These are phyloP conservation scores for Kuraishia floccosa DNA, from an alignment of 805 yeast species.

Conservation along the genomic window DNA sequence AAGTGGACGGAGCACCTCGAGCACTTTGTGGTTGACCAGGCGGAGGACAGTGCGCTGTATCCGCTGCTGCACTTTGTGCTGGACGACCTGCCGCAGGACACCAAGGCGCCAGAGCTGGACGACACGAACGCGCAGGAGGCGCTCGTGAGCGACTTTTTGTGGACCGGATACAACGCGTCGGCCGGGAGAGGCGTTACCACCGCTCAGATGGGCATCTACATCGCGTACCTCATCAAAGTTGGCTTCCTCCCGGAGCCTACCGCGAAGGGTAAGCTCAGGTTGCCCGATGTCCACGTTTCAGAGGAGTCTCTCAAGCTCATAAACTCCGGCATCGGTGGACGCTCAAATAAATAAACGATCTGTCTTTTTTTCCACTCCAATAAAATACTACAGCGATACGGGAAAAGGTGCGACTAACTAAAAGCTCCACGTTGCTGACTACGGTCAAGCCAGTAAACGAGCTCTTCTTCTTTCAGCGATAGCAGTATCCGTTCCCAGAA, in stretches of 20 bases:
- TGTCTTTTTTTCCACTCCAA: neutral
- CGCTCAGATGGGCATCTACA: slow-evolving; percentile 60
- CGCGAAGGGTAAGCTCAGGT: slow-evolving; percentile 21
- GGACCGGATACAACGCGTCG: slow-evolving; percentile 59
- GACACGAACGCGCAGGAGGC: slow-evolving; percentile 74
- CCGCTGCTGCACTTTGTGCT: slow-evolving; percentile 92
- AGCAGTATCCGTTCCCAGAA: too few relatives aligned
- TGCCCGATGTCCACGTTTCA: slow-evolving; percentile 50
- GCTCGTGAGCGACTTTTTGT: slow-evolving; percentile 44
- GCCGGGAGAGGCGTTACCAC: slow-evolving; percentile 67
- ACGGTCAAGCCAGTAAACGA: too few relatives aligned
- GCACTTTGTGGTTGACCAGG: slow-evolving; percentile 59
- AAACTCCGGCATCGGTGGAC: slow-evolving; percentile 61
- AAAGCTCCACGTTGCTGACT: too few relatives aligned
- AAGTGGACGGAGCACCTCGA: slow-evolving; percentile 75
- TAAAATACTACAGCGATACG: too few relatives aligned
- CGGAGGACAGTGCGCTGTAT: slow-evolving; percentile 77
- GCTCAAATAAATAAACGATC: slow-evolving; percentile 44
- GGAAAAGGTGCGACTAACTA: too few relatives aligned
- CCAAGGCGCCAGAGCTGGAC: slow-evolving; percentile 93
- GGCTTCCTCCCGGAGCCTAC: slow-evolving; percentile 71
- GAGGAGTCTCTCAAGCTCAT: slow-evolving; percentile 47
- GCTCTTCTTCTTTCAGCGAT: too few relatives aligned
- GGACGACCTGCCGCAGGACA: slow-evolving; percentile 81
- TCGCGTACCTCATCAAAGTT: slow-evolving; percentile 67